Conservation (phyloP, 768 basidiomycete genomes). For the Erythrobasidium yunnanense region DNA sequence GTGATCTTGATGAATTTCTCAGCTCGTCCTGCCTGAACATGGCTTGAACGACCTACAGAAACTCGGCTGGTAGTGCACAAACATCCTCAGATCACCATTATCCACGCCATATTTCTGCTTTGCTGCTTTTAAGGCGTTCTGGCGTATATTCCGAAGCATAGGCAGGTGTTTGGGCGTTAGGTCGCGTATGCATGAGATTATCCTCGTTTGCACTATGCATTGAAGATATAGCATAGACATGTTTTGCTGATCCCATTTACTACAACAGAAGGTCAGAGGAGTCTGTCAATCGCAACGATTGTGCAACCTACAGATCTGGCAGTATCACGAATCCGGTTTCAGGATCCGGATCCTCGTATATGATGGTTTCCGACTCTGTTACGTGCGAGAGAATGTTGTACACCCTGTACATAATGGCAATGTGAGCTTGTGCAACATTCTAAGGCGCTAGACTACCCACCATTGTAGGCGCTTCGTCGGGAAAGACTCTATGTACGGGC, state of each 20-base stretch:
- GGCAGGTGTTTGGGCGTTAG: conserved; percentile 55
- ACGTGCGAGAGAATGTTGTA: conserved; percentile 65
- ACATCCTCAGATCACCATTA: conserved; percentile 59
- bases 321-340: conserved; percentile 61
- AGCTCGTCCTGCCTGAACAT: background rate
- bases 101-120: conserved; percentile 57
- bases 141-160: conserved; percentile 57
- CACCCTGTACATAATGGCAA: conserved; percentile 52
- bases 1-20: conserved; percentile 29
- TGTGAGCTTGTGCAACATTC: background rate
- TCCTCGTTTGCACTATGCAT: conserved; percentile 56
- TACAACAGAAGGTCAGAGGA: background rate
- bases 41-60: conserved; percentile 57
- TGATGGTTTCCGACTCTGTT: conserved; percentile 62
- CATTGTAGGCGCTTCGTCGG: conserved; percentile 46
- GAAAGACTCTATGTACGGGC: conserved; percentile 67
- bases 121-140: conserved; percentile 50
- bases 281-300: background rate
- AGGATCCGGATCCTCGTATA: conserved; percentile 51
- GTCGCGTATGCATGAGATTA: conserved; percentile 65
- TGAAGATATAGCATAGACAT: conserved; percentile 73
- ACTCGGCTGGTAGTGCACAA: conserved; percentile 87
- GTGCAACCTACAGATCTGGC: conserved; percentile 56
- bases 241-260: conserved; percentile 77
- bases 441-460: background rate